Base-by-base conservation (phyloP, 1,139 yeast genomes). In the Candida dubliniensis region DNA sequence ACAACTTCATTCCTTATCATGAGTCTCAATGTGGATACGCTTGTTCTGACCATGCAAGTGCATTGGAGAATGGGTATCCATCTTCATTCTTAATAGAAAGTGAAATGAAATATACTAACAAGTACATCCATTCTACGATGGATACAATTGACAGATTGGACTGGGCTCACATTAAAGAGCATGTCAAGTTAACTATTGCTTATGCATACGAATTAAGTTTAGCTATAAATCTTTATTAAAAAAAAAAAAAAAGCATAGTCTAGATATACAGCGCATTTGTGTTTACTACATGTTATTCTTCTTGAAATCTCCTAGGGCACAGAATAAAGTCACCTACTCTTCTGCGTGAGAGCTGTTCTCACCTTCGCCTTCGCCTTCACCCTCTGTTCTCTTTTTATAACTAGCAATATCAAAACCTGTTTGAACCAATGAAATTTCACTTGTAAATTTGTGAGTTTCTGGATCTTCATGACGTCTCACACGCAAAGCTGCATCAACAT, bases 11-110 rank as follows among this genome's bases (percentile, higher is more conserved):
- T 49, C 84, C 88, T 4, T 84, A 78, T 56, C 81, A 75, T 36
- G 95, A 85, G 57, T 85, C 95, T 8, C 55, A 69, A 44, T 91
- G 98, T 67, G 96, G 96, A 0, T 90, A 90, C 58, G 95, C 96
- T 0, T 90, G 98, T 64, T 85, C 95, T 25, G 98, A 91, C 64
- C 96, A 90, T 63, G 87, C 95, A 3, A 82, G 95, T 42, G 96
- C 96, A 2, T 64, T 82, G 42, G 84, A 85, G 60, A 80, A 79
- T 54, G 96, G 97, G 1, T 88, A 76, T 62, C 96, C 97, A 9
- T 77, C 89, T 14, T 77, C 90, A 33, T 87, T 89, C 63, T 84
- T 88, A 45, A 79, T 87, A 51, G 99, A 91, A 64, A 76, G 88
- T 42, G 84, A 77, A 49, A 76, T 88, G 63, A 72, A 77, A 46